These are phyloP conservation scores for Penicillium flavigenum DNA, from an alignment of 495 filamentous ascomycete species.

Conservation along the genomic window DNA sequence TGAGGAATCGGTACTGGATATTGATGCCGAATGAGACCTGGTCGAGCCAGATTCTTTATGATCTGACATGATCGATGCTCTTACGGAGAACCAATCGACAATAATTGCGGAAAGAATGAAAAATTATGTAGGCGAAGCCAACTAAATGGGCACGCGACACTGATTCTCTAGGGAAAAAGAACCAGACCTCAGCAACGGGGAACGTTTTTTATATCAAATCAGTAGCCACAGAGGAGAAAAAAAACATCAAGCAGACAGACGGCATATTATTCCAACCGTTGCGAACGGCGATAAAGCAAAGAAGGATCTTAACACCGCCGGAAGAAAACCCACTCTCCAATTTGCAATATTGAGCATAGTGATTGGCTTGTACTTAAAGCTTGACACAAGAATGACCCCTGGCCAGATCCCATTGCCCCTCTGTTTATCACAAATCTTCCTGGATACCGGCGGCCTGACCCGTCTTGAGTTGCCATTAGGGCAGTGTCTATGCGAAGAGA, in stretches of 20 bases:
- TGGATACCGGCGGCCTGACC: conserved; percentile 6
- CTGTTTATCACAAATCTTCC: not conserved
- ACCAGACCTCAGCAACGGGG: not conserved
- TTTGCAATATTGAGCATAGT: not conserved
- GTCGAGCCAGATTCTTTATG: conserved; percentile 58
- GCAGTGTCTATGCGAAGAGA: not conserved
- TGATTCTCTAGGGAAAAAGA: not conserved
- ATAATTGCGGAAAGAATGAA: not conserved
- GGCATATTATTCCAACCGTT: not conserved
- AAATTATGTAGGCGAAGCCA: not conserved
- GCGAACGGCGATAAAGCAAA: conserved; percentile 4
- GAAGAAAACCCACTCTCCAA: not conserved
- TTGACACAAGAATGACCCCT: not conserved
- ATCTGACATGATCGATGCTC: conserved; percentile 1
- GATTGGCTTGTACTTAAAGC: conserved; percentile 2
- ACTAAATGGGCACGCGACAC: not conserved
- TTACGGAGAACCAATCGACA: not conserved
- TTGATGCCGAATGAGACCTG: conserved; percentile 16
- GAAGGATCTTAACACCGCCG: conserved; percentile 5
- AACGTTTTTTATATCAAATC: conserved; percentile 1
- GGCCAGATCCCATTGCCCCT: conserved; percentile 2
- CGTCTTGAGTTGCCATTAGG: not conserved
- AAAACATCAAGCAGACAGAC: not conserved
- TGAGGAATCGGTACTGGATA: conserved; percentile 19
- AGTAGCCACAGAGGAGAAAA: not conserved